Evolutionary conservation across 1,284 basidiomycete species (phyloP), one percentile per base, ranked within the genome.

Genomic region (Ustilago nuda): DNA sequence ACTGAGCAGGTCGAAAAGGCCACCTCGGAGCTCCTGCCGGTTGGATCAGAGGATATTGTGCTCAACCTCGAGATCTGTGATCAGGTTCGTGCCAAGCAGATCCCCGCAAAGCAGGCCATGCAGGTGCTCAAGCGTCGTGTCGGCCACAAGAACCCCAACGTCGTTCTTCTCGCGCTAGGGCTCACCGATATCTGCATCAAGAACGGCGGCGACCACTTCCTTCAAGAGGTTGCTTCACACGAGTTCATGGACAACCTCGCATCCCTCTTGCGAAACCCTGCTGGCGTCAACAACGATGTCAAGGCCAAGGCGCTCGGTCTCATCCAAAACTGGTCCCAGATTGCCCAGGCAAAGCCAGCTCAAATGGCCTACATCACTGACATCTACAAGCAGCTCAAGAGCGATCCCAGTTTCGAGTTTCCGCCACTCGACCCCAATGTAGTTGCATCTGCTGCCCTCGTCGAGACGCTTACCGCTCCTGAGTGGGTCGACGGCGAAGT

Each of bases 401-500:
- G 35, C 3, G 57, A 83, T 92, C 50, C 53, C 62, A 48, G 37
- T 92, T 93, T 91, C 86, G 90, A 89, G 56, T 96, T 96, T 85
- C 94, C 94, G 41, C 91, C 93, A 0, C 90, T 91, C 76, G 93
- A 94, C 81, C 88, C 90, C 23, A 88, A 90, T 3, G 87, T 90
- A 11, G 92, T 68, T 13, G 76, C 79, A 23, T 79, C 76, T 6
- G 81, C 83, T 12, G 84, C 82, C 2, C 66, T 84, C 27, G 77
- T 84, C 37, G 84, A 85, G 45, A 85, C 83, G 0, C 61, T 81
- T n/a, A 79, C 82, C 8, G 82, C 96, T 0, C 96, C 96, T 0
- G 93, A 96, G 82, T 99, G 96, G 96, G 92, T 94, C 51, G 96
- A 99, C 85, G 94, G 94, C 1, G 93, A 96, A 37, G 92, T 95